Conservation (phyloP, 805 yeast species). For the Spathaspora boniae region DNA sequence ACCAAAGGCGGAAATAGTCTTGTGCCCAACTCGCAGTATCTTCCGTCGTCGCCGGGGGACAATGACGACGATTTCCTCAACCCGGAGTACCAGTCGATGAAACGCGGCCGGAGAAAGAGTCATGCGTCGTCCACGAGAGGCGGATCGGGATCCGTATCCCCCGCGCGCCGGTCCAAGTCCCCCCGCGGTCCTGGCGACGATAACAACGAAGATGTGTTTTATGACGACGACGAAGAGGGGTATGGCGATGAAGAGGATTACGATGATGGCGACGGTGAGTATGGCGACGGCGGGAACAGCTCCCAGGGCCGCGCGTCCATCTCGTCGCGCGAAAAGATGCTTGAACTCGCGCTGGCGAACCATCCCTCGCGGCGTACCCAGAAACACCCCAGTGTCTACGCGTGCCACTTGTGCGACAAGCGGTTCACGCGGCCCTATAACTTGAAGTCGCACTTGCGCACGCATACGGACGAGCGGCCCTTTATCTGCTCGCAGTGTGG, state of each 20-base stretch:
- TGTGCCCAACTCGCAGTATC: slow-evolving; percentile 4
- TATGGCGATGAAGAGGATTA: slow-evolving; percentile 25
- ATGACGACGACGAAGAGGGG: slow-evolving; percentile 24
- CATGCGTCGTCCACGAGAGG: slow-evolving; percentile 15
- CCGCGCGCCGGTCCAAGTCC: slow-evolving; percentile 9
- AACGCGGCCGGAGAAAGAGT: slow-evolving; percentile 38
- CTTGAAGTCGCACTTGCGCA: slow-evolving; percentile 83
- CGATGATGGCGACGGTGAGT: slow-evolving; percentile 22
- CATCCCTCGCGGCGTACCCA: slow-evolving; percentile 54
- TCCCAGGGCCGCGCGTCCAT: slow-evolving; percentile 3
- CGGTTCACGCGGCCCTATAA: slow-evolving; percentile 91
- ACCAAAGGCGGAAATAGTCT: slow-evolving; percentile 1
- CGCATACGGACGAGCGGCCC: slow-evolving; percentile 85
- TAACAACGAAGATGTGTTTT: slow-evolving; percentile 18
- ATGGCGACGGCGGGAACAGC: slow-evolving; percentile 18
- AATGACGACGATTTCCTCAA: slow-evolving; percentile 10
- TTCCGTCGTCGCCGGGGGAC: neutral
- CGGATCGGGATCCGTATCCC: slow-evolving; percentile 22
- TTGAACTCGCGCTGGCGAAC: slow-evolving; percentile 61
- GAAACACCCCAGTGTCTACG: slow-evolving; percentile 69
- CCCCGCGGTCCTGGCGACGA: slow-evolving; percentile 5
- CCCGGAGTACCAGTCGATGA: slow-evolving; percentile 40
- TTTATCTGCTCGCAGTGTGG: slow-evolving; percentile 71
- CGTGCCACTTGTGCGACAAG: slow-evolving; percentile 82
- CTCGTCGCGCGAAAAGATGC: slow-evolving; percentile 52